These are phyloP conservation scores for Metarhizium anisopliae DNA, from an alignment of 2,329 filamentous ascomycete genomes.

Conservation along the genomic window DNA sequence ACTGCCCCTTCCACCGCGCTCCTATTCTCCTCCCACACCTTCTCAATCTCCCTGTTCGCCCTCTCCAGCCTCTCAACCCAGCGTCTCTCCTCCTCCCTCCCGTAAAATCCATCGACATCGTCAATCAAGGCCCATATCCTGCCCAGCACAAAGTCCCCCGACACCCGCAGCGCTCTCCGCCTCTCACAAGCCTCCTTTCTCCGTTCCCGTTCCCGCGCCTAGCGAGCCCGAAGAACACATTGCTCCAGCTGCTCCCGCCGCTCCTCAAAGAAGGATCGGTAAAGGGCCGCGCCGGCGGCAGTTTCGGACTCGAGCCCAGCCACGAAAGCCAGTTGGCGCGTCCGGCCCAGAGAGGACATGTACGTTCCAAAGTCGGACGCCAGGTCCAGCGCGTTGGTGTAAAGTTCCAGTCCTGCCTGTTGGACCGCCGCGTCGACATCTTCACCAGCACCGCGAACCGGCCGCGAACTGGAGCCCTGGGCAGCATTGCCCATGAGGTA, in stretches of 20 bases:
- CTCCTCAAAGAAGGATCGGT: not conserved
- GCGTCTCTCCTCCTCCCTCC: not conserved
- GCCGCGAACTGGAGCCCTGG: too few relatives aligned
- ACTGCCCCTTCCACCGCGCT: not conserved
- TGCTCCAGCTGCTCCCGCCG: not conserved
- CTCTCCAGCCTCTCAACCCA: constrained; percentile 1
- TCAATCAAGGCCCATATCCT: not conserved
- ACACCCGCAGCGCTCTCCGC: not conserved
- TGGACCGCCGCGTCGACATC: too few relatives aligned
- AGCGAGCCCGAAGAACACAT: not conserved
- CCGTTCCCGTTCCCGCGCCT: not conserved
- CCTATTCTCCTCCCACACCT: not conserved
- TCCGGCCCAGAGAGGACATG: too few relatives aligned
- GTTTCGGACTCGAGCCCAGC: too few relatives aligned
- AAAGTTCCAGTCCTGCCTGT: too few relatives aligned
- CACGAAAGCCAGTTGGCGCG: too few relatives aligned
- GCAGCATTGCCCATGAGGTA: too few relatives aligned
- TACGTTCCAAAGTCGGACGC: too few relatives aligned
- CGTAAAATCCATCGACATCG: not conserved
- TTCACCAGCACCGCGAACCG: too few relatives aligned
- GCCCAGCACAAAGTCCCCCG: not conserved
- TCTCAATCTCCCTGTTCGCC: not conserved
- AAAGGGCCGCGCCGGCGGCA: not conserved
- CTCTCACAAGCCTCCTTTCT: not conserved
- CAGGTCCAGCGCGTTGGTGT: too few relatives aligned